These are phyloP conservation scores for Grosmannia serpens DNA, from an alignment of 2,329 filamentous ascomycete genomes.

Conservation along the genomic window DNA sequence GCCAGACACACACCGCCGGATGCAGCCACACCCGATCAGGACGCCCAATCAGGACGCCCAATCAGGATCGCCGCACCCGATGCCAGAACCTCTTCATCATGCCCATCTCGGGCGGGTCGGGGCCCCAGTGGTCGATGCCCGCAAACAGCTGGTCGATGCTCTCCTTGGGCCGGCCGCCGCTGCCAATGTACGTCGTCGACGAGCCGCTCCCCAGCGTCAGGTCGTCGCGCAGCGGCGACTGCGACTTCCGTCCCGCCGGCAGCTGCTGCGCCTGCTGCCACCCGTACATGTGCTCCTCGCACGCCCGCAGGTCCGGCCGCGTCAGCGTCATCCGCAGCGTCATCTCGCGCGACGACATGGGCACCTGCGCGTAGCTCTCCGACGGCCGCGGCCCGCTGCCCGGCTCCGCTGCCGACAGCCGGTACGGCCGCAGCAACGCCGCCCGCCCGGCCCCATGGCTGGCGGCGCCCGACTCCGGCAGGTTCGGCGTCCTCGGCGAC, in stretches of 20 bases:
- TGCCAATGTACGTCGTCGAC: conserved; percentile 20
- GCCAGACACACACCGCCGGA: not conserved
- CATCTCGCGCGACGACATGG: conserved; percentile 68
- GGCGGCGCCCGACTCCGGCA: conserved; percentile 24
- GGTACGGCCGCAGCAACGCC: conserved; percentile 6
- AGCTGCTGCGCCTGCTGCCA: conserved; percentile 39
- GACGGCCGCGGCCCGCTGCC: conserved; percentile 20
- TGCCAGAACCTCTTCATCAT: conserved; percentile 56
- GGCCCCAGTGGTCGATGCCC: conserved; percentile 40
- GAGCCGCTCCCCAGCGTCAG: conserved; percentile 13
- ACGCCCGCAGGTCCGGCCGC: conserved; percentile 68
- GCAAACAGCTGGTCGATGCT: conserved; percentile 42
- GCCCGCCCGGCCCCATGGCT: not conserved
- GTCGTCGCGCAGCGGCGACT: conserved; percentile 10
- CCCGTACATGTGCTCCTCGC: conserved; percentile 61
- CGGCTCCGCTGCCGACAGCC: conserved; percentile 4
- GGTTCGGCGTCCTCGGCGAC: conserved; percentile 45
- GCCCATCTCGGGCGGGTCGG: conserved; percentile 35
- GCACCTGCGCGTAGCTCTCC: conserved; percentile 34
- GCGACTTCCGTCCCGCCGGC: conserved; percentile 13
- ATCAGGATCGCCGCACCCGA: conserved; percentile 36
- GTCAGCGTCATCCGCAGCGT: conserved; percentile 94
- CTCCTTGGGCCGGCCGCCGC: conserved; percentile 30
- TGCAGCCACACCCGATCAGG: not conserved
- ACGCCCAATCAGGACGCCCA: conserved; percentile 14